A percentile compares a stretch with the other conserved stretches of the same genome.
Evolutionary conservation across 306 rosid species (phyloP).

Genomic region (Citrullus mucosospermus): DNA sequence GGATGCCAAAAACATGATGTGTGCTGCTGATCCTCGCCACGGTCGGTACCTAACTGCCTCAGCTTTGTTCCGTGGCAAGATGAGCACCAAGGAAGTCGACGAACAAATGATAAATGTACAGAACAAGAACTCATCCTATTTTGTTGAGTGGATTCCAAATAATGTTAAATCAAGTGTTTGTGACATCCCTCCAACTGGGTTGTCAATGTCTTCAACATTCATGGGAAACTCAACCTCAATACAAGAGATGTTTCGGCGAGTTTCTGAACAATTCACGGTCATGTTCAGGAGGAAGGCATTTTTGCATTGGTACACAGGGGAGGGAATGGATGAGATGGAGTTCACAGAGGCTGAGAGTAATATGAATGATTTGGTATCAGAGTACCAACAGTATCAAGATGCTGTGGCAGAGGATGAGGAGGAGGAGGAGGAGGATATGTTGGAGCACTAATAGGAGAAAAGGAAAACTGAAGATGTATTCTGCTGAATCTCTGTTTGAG

Average conservation of each 20-base stretch:
- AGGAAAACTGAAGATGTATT: neutral
- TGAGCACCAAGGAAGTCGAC: constrained; percentile 88
- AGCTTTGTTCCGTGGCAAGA: constrained; percentile 77
- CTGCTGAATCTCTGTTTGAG: neutral
- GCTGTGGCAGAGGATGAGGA: constrained; percentile 42
- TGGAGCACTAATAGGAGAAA: constrained; percentile 11
- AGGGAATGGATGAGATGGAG: constrained; percentile 93
- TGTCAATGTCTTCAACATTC: constrained; percentile 72
- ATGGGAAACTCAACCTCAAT: constrained; percentile 86
- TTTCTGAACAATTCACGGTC: constrained; percentile 77
- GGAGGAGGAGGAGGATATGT: constrained; percentile 19
- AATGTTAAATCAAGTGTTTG: constrained; percentile 86
- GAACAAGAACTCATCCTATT: constrained; percentile 78
- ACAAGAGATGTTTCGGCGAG: constrained; percentile 83
- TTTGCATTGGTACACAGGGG: constrained; percentile 86
- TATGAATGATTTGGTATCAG: constrained; percentile 85
- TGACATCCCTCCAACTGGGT: constrained; percentile 69
- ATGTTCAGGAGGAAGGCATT: constrained; percentile 90
- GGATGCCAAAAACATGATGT: constrained; percentile 80
- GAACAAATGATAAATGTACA: constrained; percentile 79
- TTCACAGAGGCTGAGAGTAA: constrained; percentile 84
- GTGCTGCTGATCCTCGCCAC: constrained; percentile 84
- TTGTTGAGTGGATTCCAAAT: constrained; percentile 88
- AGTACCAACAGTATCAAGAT: constrained; percentile 82
- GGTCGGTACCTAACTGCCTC: constrained; percentile 81